Base-by-base conservation (phyloP, 2,329 filamentous ascomycete genomes). In the Lachnellula occidentalis region DNA sequence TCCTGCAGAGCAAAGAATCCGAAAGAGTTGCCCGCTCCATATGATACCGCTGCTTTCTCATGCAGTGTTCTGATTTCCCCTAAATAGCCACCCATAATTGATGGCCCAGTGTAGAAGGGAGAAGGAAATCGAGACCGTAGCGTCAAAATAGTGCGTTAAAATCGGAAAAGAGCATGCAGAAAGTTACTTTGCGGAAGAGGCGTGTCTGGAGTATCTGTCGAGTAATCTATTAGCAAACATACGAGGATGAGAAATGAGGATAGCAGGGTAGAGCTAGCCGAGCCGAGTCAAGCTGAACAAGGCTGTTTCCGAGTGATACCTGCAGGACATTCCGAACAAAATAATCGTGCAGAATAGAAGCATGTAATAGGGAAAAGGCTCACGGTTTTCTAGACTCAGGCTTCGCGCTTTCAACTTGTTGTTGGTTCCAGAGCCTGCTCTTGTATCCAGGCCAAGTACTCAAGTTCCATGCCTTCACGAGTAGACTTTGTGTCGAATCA, bases 401-500 rank as follows among this genome's bases (percentile, higher is more conserved):
- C 56, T 69, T 70, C 37, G 61, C 59, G 17, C 22, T 66, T 19
- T 64, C 53, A 14, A 36, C 15, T 17, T 39, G 17, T 34, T 51
- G 48, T 50, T 69, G 63, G 24, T 71, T 72, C 59, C 74, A 74
- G 37, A 68, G 62, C 51, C 57, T 67, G 39, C 61, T 67, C 66
- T 71, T 70, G 54, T 68, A 69, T 41, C 61, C 62, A 19, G 67
- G 64, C 54, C 64, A 67, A n/a, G 62, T 66, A 39, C 67, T 70
- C 54, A 84, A 65, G 63, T 85, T 84, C 82, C 82, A 86, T 1
- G 82, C 82, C 71, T 84, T 85, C 54, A 86, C 82, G 51, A 86
- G 72, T 71, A 78, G 82, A 61, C 77, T 82, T 73, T 92, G 88
- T 17, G 87, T 90, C 65, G 76, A 77, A 64, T 91, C 88, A 64